These are phyloP conservation scores for Tetrapisispora iriomotensis DNA, from an alignment of 805 yeast genomes.

Conservation along the genomic window DNA sequence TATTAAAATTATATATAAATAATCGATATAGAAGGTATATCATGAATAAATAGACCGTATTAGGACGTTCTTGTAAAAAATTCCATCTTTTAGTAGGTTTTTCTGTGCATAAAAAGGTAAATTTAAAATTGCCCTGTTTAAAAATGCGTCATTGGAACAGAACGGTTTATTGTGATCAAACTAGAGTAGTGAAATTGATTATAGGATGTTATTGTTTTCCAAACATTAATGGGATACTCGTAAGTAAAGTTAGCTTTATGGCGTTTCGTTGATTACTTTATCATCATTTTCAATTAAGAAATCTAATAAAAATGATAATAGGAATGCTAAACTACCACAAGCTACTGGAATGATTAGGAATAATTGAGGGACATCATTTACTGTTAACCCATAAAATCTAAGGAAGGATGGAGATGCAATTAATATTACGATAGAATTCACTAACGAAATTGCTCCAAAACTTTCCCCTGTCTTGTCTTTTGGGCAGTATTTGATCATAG, in stretches of 20 bases:
- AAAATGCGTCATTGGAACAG: too few species aligned
- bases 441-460: constrained; percentile 58
- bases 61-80: too few species aligned
- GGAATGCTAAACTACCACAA: constrained; percentile 9
- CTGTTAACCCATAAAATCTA: constrained; percentile 38
- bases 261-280: not conserved
- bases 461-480: constrained; percentile 56
- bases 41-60: too few species aligned
- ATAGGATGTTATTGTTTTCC: too few species aligned
- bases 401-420: constrained; percentile 41
- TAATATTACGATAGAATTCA: constrained; percentile 42
- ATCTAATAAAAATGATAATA: not conserved
- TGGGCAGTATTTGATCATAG: constrained; percentile 52
- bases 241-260: not conserved
- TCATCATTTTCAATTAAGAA: not conserved
- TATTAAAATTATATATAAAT: too few species aligned
- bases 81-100: too few species aligned
- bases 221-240: too few species aligned
- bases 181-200: too few species aligned
- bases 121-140: too few species aligned
- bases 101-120: too few species aligned
- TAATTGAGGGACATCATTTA: constrained; percentile 31
- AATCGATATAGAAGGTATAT: too few species aligned
- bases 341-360: constrained; percentile 28
- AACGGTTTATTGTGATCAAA: too few species aligned